Conservation (phyloP, 1,284 basidiomycete genomes). For the Pascua sp. region DNA sequence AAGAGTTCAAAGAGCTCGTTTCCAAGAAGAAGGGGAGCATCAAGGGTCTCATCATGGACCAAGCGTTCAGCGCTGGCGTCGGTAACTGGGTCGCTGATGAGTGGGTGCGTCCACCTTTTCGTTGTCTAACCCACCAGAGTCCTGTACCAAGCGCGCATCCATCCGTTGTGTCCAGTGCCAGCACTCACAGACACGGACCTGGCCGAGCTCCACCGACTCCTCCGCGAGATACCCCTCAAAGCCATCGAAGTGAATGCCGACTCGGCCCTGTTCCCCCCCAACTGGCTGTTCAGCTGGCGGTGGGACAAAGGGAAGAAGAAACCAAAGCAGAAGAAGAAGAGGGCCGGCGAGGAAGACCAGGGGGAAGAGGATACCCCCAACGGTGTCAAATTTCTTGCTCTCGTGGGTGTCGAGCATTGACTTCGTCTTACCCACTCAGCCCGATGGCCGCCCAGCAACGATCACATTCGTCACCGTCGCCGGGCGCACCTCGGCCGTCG, state of each 20-base stretch:
- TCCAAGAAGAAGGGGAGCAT: constrained; percentile 64
- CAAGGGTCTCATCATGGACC: constrained; percentile 75
- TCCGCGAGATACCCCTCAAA: constrained; percentile 59
- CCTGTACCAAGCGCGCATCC: constrained; percentile 70
- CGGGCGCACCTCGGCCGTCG: constrained; percentile 73
- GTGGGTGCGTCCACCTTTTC: constrained; percentile 10
- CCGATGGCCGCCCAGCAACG: constrained; percentile 65
- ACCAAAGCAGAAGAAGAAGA: constrained; percentile 11
- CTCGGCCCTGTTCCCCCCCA: constrained; percentile 62
- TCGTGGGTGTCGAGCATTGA: constrained; percentile 52
- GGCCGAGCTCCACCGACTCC: constrained; percentile 58
- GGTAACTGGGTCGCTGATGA: constrained; percentile 80
- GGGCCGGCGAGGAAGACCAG: constrained; percentile 1
- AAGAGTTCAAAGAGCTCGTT: constrained; percentile 58
- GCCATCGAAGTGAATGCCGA: constrained; percentile 73
- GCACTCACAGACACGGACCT: constrained; percentile 58
- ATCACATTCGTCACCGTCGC: constrained; percentile 76
- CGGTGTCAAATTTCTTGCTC: constrained; percentile 50
- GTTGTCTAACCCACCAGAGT: constrained; percentile 54
- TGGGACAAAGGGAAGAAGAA: constrained; percentile 72
- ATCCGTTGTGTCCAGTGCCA: constrained; percentile 69
- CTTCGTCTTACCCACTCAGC: constrained; percentile 50
- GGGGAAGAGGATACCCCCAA: constrained; percentile 6
- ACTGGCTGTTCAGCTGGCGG: constrained; percentile 49
- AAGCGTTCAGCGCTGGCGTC: constrained; percentile 74